A percentile compares a stretch with the other conserved stretches of the same genome.
These are phyloP conservation scores for Candolleomyces aberdarensis DNA, from an alignment of 768 basidiomycete genomes.

Conservation along the genomic window DNA sequence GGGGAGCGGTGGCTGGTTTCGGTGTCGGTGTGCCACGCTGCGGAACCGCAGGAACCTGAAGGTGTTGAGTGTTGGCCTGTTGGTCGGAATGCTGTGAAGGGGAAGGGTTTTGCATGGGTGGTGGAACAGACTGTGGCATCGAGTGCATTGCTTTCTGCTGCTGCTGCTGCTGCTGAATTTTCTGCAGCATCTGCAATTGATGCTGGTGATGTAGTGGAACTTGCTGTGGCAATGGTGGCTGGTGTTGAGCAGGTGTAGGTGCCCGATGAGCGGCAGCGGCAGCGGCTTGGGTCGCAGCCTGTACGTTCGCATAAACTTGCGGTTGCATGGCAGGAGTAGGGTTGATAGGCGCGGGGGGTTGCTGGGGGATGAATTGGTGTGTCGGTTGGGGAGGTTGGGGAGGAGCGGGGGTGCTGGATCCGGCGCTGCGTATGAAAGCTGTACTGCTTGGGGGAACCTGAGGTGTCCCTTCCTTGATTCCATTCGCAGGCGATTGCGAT, in stretches of 20 bases:
- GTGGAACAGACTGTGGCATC: not conserved
- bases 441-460: conserved; percentile 24
- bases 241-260: conserved; percentile 32
- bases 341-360: conserved; percentile 25
- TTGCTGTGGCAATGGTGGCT: conserved; percentile 7
- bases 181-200: conserved; percentile 4
- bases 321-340: conserved; percentile 32
- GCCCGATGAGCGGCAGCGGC: conserved; percentile 30
- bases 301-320: conserved; percentile 32
- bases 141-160: not conserved
- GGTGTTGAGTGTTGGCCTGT: not conserved
- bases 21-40: not conserved
- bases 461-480: conserved; percentile 21
- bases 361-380: conserved; percentile 33
- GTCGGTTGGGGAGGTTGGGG: conserved; percentile 21
- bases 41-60: not conserved
- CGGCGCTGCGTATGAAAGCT: conserved; percentile 25
- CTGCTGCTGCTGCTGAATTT: conserved; percentile 13
- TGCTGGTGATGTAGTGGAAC: conserved; percentile 15
- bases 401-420: conserved; percentile 32
- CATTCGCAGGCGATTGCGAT: conserved; percentile 26
- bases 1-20: conserved; percentile 2
- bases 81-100: not conserved
- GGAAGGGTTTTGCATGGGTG: not conserved
- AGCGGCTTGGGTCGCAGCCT: conserved; percentile 33